Percentiles rank a stretch among this genome's conserved stretches.
phyloP scores from a whole-genome alignment of 2,329 filamentous ascomycete genomes.

The Colletotrichum sp. region DNA sequence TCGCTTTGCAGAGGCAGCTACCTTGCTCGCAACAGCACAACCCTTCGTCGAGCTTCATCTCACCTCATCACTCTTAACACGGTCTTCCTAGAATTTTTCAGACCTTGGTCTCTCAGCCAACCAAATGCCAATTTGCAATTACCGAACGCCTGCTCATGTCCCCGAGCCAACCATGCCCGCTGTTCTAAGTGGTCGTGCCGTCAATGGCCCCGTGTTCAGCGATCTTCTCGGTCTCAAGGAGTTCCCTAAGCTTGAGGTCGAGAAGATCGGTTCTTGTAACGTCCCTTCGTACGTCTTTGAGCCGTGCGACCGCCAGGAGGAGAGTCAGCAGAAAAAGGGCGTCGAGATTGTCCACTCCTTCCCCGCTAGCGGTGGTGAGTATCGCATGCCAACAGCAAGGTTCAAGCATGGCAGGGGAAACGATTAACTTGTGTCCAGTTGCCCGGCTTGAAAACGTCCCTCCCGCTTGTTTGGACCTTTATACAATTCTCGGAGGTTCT shows the following conservation, averaged over 20 bases:
- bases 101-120: background rate
- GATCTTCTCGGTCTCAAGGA: background rate
- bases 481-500: background rate
- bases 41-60: background rate
- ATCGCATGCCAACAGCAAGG: background rate
- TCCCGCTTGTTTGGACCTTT: background rate
- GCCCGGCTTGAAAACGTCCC: background rate
- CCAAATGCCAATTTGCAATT: background rate
- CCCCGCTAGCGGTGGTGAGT: background rate
- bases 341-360: background rate
- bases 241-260: background rate
- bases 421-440: background rate
- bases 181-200: background rate
- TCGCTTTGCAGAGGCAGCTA: too few species aligned
- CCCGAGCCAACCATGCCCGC: too few species aligned
- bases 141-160: rapidly evolving
- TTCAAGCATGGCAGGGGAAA: background rate
- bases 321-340: background rate
- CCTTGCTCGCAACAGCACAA: too few species aligned
- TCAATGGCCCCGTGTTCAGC: background rate
- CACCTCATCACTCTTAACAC: background rate
- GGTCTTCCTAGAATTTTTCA: rapidly evolving
- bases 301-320: background rate
- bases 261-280: background rate
- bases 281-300: background rate